Base-by-base conservation (phyloP, 1,139 yeast species). In the Taphrina deformans region DNA sequence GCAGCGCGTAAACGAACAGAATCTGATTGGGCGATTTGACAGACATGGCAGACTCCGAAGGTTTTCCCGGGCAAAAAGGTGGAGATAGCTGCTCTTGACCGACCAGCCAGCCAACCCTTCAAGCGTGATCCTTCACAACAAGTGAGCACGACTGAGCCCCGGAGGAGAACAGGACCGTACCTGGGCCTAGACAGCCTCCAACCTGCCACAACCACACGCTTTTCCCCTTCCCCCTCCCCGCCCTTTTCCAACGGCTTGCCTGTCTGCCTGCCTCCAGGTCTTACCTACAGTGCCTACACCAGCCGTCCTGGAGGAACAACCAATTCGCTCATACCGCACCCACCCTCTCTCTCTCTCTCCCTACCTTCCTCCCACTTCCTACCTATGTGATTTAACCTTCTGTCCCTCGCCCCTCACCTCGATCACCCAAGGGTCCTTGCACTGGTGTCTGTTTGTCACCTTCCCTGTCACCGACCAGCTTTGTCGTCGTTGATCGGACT, bases 271-370 rank as follows among this genome's bases (percentile, higher is more conserved):
- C 24, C 48, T 18, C 45, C 45, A n/a, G 45, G 21, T 40, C 7
- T 14, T 24, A 18, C 27, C 27, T n/a, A 6, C 33, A 29, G 33
- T 10, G 6, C 33, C 33, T 29, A 29, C 33, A 27, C 35, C 35
- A 24, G 35, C 52, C 35, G 26, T 46, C 35, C 26, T 23, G 35
- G 10, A 10, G 18, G 10, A 10, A 5, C 29, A 10, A n/a, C 10
- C 16, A 6, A 26, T 46, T 24, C 52, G 35, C 52, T 46, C 52
- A 26, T 46, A 46, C 35, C 52, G 52, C 52, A 44, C 48, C 45
- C 9, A 6, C 7, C 50, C 29, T 7, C 21, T 7, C 14, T 24
- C 24, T 18, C 44, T 38, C 18, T n/a, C 5, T 7, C 44, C n/a
- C 50, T 45, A 21, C 26, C 6, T 23, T n/a, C 31, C 33, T 46